Percentiles rank a stretch among this genome's conserved stretches.
Evolutionary conservation across 441 rosid species (phyloP).

Genomic region (Sinapis alba): DNA sequence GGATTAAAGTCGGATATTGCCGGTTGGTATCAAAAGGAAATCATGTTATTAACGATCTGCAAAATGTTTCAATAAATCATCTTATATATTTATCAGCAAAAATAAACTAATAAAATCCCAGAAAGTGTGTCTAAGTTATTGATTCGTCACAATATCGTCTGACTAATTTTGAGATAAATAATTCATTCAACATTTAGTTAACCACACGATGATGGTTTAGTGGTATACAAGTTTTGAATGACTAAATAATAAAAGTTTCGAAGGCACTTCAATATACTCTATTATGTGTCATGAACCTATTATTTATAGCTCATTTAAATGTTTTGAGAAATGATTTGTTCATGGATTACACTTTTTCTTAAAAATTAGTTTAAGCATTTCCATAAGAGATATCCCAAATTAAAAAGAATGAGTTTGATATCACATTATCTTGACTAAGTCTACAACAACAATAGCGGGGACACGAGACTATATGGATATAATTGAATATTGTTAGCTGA

Average conservation of each 20-base stretch:
- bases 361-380: too few relatives aligned
- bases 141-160: not conserved
- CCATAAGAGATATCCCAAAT: too few relatives aligned
- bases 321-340: too few relatives aligned
- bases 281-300: too few relatives aligned
- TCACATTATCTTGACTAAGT: not conserved
- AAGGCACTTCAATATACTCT: too few relatives aligned
- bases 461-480: not conserved
- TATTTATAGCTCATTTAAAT: too few relatives aligned
- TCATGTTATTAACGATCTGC: conserved; percentile 9
- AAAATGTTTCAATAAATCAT: not conserved
- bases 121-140: not conserved
- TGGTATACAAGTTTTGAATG: too few relatives aligned
- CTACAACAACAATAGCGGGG: conserved; percentile 3
- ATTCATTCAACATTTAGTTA: not conserved
- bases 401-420: not conserved
- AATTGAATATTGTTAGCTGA: not conserved
- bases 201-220: too few relatives aligned
- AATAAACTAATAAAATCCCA: not conserved
- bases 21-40: conserved; percentile 24
- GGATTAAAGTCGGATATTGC: conserved; percentile 25
- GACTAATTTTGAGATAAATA: not conserved
- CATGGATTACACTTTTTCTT: too few relatives aligned
- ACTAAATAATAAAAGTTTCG: too few relatives aligned
- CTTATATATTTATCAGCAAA: not conserved